phyloP scores from a whole-genome alignment of 495 filamentous ascomycete species.

The Hyaloscypha finlandica region DNA sequence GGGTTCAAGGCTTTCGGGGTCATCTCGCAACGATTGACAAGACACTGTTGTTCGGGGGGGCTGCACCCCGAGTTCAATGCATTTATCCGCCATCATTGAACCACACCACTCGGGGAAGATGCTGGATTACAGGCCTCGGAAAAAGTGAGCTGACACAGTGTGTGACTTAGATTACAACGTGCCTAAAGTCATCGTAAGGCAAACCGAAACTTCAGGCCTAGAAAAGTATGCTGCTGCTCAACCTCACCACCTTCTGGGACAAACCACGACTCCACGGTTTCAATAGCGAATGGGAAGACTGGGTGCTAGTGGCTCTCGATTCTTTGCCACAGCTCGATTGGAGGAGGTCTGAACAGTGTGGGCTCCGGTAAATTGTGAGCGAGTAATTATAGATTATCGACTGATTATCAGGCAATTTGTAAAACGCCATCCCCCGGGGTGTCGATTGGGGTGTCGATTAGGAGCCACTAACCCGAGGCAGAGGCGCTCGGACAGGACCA shows the following conservation, averaged over 20 bases:
- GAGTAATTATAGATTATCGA: too few relatives aligned
- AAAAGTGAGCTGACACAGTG: background rate
- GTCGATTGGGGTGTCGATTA: too few relatives aligned
- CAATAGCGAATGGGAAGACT: background rate
- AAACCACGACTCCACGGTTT: background rate
- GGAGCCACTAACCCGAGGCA: too few relatives aligned
- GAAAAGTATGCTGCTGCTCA: background rate
- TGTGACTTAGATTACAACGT: background rate
- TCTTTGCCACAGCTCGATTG: background rate
- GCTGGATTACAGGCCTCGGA: background rate
- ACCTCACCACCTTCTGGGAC: background rate
- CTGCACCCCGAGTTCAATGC: too few relatives aligned
- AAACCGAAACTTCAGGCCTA: background rate
- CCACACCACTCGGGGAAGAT: background rate
- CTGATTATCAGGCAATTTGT: too few relatives aligned
- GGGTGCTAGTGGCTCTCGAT: background rate
- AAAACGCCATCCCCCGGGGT: too few relatives aligned
- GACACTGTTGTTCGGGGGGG: too few relatives aligned
- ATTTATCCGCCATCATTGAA: background rate
- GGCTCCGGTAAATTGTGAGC: too few relatives aligned
- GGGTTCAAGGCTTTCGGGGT: background rate
- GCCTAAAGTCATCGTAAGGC: background rate
- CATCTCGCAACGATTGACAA: background rate
- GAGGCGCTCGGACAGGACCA: too few relatives aligned
- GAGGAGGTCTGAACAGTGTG: background rate